A percentile compares a stretch with the other conserved stretches of the same genome.
Evolutionary conservation across 2,329 filamentous ascomycete genomes (phyloP).

Genomic region (Penicillium rolfsii): DNA sequence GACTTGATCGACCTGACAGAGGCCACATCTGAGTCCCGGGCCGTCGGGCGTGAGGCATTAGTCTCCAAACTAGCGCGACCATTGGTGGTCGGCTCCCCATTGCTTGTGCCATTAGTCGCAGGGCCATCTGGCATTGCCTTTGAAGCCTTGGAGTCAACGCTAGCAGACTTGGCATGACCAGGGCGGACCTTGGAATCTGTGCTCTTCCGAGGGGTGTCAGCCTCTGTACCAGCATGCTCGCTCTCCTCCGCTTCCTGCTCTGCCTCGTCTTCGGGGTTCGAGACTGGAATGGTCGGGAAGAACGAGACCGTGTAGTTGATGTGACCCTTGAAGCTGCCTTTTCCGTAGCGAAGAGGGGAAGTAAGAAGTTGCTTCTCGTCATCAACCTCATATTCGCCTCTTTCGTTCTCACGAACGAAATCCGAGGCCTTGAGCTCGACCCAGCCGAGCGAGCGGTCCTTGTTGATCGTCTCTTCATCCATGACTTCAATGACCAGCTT

Average conservation of each 20-base stretch:
- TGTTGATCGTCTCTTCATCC: constrained; percentile 91
- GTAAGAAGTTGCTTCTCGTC: constrained; percentile 72
- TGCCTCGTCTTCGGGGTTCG: constrained; percentile 75
- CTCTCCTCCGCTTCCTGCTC: constrained; percentile 55
- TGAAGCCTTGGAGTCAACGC: constrained; percentile 32
- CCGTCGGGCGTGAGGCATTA: constrained; percentile 39
- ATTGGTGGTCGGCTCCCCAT: constrained; percentile 42
- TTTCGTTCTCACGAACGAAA: constrained; percentile 75
- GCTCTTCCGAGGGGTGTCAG: constrained; percentile 34
- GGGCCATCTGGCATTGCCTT: constrained; percentile 23
- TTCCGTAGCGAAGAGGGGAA: constrained; percentile 72
- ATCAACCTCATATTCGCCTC: constrained; percentile 77
- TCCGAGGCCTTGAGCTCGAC: constrained; percentile 77
- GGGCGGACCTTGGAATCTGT: constrained; percentile 34
- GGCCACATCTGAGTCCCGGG: constrained; percentile 51
- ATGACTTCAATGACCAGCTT: constrained; percentile 89
- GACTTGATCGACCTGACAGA: constrained; percentile 54
- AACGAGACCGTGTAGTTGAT: constrained; percentile 85
- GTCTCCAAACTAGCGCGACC: constrained; percentile 40
- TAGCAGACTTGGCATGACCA: constrained; percentile 34
- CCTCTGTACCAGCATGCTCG: constrained; percentile 24
- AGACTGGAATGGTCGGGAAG: constrained; percentile 83
- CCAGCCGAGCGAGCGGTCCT: constrained; percentile 83
- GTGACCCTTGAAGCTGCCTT: constrained; percentile 74
- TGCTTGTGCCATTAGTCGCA: constrained; percentile 40